Evolutionary conservation across 2,329 filamentous ascomycete species (phyloP).

Genomic region (Aspergillus sp.): DNA sequence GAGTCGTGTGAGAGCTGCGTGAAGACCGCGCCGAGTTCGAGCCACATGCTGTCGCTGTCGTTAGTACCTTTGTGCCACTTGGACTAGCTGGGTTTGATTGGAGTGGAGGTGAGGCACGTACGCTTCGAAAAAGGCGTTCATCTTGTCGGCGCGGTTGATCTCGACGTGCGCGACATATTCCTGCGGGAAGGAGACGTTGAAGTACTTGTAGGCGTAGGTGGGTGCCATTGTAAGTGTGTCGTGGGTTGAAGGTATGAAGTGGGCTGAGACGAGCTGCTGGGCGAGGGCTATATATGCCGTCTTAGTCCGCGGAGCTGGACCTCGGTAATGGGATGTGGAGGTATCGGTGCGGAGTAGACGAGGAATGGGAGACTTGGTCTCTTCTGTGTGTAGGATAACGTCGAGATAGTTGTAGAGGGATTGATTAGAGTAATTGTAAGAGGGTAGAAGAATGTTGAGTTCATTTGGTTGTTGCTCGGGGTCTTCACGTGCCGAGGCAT

Average conservation of each 20-base stretch:
- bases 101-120: constrained; percentile 30
- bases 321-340: no score
- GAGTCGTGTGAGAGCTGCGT: constrained; percentile 67
- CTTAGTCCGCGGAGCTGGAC: no score
- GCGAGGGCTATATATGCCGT: not conserved
- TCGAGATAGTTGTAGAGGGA: no score
- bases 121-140: constrained; percentile 81
- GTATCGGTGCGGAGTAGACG: no score
- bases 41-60: constrained; percentile 66
- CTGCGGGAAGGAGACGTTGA: constrained; percentile 69
- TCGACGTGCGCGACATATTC: constrained; percentile 84
- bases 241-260: not conserved
- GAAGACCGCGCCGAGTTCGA: constrained; percentile 74
- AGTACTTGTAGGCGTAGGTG: constrained; percentile 51
- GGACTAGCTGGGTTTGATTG: not conserved
- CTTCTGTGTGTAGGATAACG: no score
- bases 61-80: no score
- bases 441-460: no score
- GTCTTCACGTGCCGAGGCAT: constrained; percentile 19
- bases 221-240: constrained; percentile 20
- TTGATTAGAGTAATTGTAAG: no score
- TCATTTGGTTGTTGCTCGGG: not conserved
- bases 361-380: no score
- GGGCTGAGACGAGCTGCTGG: not conserved
- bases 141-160: constrained; percentile 80